Conservation (phyloP, 2,329 filamentous ascomycete genomes). For the Pseudonectria buxi region DNA sequence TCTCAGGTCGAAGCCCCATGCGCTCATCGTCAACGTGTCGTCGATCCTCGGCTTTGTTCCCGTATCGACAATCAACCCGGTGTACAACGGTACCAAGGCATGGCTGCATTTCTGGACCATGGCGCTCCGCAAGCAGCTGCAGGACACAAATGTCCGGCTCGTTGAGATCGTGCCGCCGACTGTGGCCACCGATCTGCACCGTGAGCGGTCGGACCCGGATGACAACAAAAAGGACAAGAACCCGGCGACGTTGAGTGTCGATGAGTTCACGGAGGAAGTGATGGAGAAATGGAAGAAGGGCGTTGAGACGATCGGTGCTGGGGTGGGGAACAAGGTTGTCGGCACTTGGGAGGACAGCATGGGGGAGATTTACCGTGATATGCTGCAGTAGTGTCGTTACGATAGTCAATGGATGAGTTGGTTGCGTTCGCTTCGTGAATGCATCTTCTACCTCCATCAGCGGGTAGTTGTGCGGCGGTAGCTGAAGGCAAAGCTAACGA, state of each 20-base stretch:
- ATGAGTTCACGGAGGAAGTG: slow-evolving; percentile 48
- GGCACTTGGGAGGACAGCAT: slow-evolving; percentile 37
- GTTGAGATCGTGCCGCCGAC: slow-evolving; percentile 51
- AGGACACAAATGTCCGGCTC: slow-evolving; percentile 36
- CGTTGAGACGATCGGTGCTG: slow-evolving; percentile 42
- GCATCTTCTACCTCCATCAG: too few species aligned
- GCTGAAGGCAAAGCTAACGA: too few species aligned
- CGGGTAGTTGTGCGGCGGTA: too few species aligned
- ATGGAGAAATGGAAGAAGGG: slow-evolving; percentile 37
- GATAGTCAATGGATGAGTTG: too few species aligned
- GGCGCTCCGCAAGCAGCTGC: slow-evolving; percentile 46
- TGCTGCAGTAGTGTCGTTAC: too few species aligned
- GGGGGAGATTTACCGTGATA: slow-evolving; percentile 20
- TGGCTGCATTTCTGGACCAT: slow-evolving; percentile 52
- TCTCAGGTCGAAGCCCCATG: slow-evolving; percentile 34
- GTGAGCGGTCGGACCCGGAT: slow-evolving; percentile 48
- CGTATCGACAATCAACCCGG: slow-evolving; percentile 46
- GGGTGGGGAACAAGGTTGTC: slow-evolving; percentile 32
- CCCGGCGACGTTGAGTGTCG: slow-evolving; percentile 32
- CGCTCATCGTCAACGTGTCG: slow-evolving; percentile 47
- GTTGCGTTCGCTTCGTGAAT: too few species aligned
- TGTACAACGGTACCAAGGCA: slow-evolving; percentile 54
- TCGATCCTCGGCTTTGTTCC: slow-evolving; percentile 48
- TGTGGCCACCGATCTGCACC: slow-evolving; percentile 48
- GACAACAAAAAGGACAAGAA: slow-evolving; percentile 55